Evolutionary conservation across 2,329 filamentous ascomycete species (phyloP), one percentile per base, ranked within the genome.

Genomic region (Colletotrichum horii): DNA sequence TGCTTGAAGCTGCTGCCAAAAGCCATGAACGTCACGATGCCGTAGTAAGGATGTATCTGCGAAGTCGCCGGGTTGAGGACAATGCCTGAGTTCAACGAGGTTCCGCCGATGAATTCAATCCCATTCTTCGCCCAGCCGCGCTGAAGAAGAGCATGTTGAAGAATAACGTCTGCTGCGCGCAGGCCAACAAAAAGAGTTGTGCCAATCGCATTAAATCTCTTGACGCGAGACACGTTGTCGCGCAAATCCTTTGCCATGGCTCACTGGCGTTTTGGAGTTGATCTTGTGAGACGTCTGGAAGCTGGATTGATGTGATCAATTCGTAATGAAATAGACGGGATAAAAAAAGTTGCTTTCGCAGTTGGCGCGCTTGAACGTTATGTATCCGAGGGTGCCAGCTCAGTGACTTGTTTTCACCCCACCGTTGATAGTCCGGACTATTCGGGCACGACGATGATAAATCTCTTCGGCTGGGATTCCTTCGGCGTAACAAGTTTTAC

Each of bases 71-170:
- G 43, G n/a, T 62, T 34, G 12, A 62, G 26, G 60, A 62, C 30
- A 0, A 34, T 32, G 30, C 0, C 0, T 0, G 24, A 22, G 0
- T 62, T 32, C 22, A 67, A 14, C 36, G 65, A n/a, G 0, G 11
- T 11, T 7, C 43, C 65, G 12, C 38, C 36, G 0, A 56, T 1
- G 0, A 26, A 0, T 24, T 30, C 24, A 16, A 67, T 32, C 14
- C 24, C 8, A 6, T 22, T 55, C 15, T 38, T 28, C 0, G 65
- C 65, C 65, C 65, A 67, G 15, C 36, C 36, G 12, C n/a, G 36
- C n/a, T 52, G 38, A 16, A 67, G 24, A 3, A 52, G 22, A 16
- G 38, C 8, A 8, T 67, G 26, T 1, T 67, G 65, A n/a, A 67
- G 19, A 9, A 67, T 0, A 0, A 67, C 43, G 28, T 67, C 65